Conservation (phyloP, 371 early-diverging fungal species). For the Mucor lusitanicus region DNA sequence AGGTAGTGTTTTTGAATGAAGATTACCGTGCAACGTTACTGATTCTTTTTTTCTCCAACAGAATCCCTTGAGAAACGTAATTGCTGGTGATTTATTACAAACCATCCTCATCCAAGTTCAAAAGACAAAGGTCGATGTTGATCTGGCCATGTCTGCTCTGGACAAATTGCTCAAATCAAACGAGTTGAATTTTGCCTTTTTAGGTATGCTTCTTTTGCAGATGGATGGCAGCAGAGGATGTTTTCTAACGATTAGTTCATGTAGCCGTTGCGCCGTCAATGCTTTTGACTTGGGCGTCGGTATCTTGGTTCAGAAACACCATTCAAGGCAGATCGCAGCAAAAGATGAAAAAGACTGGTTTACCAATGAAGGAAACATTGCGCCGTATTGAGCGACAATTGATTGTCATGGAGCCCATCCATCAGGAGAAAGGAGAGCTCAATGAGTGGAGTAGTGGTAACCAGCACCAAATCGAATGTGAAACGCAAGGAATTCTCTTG, state of each 20-base stretch:
- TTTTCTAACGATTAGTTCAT: neutral
- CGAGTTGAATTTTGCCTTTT: constrained; percentile 94
- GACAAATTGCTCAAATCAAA: constrained; percentile 93
- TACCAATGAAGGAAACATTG: constrained; percentile 44
- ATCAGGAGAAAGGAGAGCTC: neutral
- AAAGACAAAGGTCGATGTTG: constrained; percentile 90
- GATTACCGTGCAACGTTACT: neutral
- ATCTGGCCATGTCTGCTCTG: constrained; percentile 88
- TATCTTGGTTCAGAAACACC: constrained; percentile 48
- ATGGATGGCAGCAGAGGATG: constrained; percentile 7
- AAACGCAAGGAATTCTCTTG: constrained; percentile 71
- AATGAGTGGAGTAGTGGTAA: constrained; percentile 18
- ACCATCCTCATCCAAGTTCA: constrained; percentile 90
- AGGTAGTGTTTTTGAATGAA: constrained; percentile 34
- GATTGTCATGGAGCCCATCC: constrained; percentile 24
- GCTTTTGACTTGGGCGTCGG: constrained; percentile 57
- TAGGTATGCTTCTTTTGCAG: constrained; percentile 44
- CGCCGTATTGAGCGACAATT: constrained; percentile 53
- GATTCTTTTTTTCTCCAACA: constrained; percentile 8
- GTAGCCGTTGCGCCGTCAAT: constrained; percentile 67
- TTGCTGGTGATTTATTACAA: constrained; percentile 76
- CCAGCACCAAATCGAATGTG: constrained; percentile 47
- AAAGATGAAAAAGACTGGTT: constrained; percentile 29
- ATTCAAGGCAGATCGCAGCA: constrained; percentile 37
- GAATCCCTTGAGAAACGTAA: constrained; percentile 63